Conservation (phyloP, 257 asterid species). For the Forsythia viridissima region DNA sequence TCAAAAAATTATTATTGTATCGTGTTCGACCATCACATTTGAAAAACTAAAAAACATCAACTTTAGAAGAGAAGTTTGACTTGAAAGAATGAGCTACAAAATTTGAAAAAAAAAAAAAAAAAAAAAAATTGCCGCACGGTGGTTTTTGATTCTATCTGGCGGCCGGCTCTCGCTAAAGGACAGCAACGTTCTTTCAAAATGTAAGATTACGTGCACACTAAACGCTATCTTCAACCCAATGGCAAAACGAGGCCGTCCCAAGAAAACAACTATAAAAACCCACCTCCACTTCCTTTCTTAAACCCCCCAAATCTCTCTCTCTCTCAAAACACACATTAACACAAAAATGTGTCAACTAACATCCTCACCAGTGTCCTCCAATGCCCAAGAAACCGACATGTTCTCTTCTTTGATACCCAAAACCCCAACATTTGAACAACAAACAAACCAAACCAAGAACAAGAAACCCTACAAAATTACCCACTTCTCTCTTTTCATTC, state of each 20-base stretch:
- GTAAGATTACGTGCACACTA: not conserved
- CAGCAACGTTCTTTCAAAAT: not conserved
- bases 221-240: not conserved
- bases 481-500: slow-evolving; percentile 35
- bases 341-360: slow-evolving; percentile 49
- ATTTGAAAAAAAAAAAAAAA: too few species aligned
- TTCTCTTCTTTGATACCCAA: slow-evolving; percentile 43
- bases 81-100: too few species aligned
- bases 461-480: slow-evolving; percentile 16
- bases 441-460: slow-evolving; percentile 2
- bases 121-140: not conserved
- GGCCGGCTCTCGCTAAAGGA: slow-evolving; percentile 18
- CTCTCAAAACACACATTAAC: not conserved
- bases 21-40: too few species aligned
- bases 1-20: too few species aligned
- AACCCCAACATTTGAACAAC: slow-evolving; percentile 33
- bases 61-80: not conserved
- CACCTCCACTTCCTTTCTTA: slow-evolving; percentile 3
- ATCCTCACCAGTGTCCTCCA: slow-evolving; percentile 6
- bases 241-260: not conserved
- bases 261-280: slow-evolving; percentile 23
- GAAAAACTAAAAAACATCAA: not conserved
- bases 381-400: slow-evolving; percentile 33
- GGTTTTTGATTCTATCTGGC: not conserved
- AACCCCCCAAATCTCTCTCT: slow-evolving; percentile 21